phyloP scores from a whole-genome alignment of 306 rosid species.

The Neltuma alba region DNA sequence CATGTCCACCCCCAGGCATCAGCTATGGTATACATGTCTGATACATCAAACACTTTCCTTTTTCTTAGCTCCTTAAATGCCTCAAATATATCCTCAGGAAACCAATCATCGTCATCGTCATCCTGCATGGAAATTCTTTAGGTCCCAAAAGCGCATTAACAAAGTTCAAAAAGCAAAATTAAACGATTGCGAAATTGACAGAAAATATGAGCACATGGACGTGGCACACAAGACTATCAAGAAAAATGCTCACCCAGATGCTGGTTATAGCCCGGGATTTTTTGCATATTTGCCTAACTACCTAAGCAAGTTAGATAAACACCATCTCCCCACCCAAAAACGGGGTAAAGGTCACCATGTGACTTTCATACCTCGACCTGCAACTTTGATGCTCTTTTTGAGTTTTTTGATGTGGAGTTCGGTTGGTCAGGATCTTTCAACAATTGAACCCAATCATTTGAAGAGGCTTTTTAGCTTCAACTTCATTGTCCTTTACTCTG shows the following conservation, averaged over 20 bases:
- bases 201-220: slow-evolving; percentile 17
- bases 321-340: slow-evolving; percentile 2
- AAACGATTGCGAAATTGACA: slow-evolving; percentile 12
- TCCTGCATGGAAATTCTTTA: slow-evolving; percentile 51
- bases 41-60: slow-evolving; percentile 79
- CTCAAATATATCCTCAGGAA: slow-evolving; percentile 79
- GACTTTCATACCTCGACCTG: slow-evolving; percentile 62
- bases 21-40: slow-evolving; percentile 94
- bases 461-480: slow-evolving; percentile 81
- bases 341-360: slow-evolving; percentile 8
- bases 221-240: slow-evolving; percentile 21
- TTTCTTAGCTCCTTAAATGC: slow-evolving; percentile 92
- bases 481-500: slow-evolving; percentile 79
- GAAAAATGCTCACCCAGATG: slow-evolving; percentile 26
- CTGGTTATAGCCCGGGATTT: background rate
- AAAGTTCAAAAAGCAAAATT: slow-evolving; percentile 13
- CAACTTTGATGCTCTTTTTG: slow-evolving; percentile 50
- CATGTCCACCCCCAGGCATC: slow-evolving; percentile 99
- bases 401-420: slow-evolving; percentile 66
- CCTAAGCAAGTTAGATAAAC: slow-evolving; percentile 23
- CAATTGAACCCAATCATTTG: slow-evolving; percentile 97
- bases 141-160: slow-evolving; percentile 24
- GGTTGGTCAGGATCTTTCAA: slow-evolving; percentile 78
- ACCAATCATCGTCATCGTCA: slow-evolving; percentile 94
- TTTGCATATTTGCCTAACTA: background rate